A percentile compares a stretch with the other conserved stretches of the same genome.
These are phyloP conservation scores for Cladophialophora carrionii DNA, from an alignment of 2,329 filamentous ascomycete species.

Conservation along the genomic window DNA sequence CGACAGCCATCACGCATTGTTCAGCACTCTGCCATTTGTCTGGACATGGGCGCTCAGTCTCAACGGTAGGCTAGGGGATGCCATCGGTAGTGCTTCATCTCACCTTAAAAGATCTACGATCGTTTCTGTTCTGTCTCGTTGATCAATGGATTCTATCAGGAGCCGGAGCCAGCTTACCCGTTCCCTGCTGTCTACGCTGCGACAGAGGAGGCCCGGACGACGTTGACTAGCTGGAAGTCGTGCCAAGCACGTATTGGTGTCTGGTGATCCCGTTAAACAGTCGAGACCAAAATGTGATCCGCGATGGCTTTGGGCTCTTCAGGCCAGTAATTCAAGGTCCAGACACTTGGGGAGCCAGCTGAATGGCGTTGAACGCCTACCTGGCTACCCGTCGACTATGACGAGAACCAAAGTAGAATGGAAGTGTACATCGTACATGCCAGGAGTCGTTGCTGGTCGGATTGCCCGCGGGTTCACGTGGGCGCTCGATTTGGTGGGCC, in stretches of 20 bases:
- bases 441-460: not conserved
- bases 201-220: too few species aligned
- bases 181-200: not conserved
- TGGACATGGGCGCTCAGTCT: not conserved
- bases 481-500: not conserved
- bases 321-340: not conserved
- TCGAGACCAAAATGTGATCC: not conserved
- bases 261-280: not conserved
- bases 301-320: not conserved
- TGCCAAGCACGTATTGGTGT: not conserved
- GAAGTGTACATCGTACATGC: not conserved
- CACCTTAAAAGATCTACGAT: not conserved
- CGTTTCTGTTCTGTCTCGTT: not conserved
- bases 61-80: not conserved
- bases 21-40: not conserved
- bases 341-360: not conserved
- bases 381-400: not conserved
- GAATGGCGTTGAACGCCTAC: not conserved
- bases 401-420: not conserved
- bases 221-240: too few species aligned
- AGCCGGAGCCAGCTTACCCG: not conserved
- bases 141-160: not conserved
- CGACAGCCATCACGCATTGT: not conserved
- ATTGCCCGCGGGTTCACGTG: not conserved
- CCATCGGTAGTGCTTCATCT: not conserved